Evolutionary conservation across 192 early-diverging fungal species (phyloP).

Genomic region (Endogone sp.): DNA sequence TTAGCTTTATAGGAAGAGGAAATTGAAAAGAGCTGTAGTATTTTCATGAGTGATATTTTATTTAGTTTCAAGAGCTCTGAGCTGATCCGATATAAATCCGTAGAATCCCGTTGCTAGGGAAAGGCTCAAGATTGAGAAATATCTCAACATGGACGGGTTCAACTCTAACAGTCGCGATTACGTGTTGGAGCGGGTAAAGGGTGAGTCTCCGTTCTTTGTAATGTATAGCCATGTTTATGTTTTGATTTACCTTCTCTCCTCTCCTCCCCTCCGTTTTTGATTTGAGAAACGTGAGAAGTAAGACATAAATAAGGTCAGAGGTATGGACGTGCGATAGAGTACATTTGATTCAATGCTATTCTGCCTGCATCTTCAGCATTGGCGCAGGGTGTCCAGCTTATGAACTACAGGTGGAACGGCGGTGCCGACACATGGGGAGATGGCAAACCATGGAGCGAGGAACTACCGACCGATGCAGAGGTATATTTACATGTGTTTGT

Average conservation of each 20-base stretch:
- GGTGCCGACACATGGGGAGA: neutral
- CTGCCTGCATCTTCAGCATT: neutral
- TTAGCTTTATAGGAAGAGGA: no score
- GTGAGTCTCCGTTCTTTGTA: neutral
- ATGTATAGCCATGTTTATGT: no score
- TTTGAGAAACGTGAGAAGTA: no score
- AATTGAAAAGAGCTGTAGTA: no score
- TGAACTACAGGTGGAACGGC: neutral
- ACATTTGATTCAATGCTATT: no score
- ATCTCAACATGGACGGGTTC: neutral
- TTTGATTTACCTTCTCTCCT: no score
- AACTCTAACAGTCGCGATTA: neutral
- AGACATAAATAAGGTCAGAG: no score
- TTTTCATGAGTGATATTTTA: no score
- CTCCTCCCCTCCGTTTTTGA: no score
- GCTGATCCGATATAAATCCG: neutral
- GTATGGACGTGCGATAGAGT: no score
- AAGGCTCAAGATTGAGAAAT: neutral
- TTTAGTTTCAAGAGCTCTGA: no score
- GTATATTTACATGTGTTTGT: neutral
- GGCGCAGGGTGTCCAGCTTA: neutral
- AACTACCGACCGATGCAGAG: constrained; percentile 4
- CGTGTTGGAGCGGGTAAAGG: neutral
- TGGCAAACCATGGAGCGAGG: neutral
- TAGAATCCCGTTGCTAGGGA: neutral